A percentile compares a stretch with the other conserved stretches of the same genome.
Evolutionary conservation across 2,329 filamentous ascomycete species (phyloP).

Genomic region (Stagonosporopsis tanaceti): DNA sequence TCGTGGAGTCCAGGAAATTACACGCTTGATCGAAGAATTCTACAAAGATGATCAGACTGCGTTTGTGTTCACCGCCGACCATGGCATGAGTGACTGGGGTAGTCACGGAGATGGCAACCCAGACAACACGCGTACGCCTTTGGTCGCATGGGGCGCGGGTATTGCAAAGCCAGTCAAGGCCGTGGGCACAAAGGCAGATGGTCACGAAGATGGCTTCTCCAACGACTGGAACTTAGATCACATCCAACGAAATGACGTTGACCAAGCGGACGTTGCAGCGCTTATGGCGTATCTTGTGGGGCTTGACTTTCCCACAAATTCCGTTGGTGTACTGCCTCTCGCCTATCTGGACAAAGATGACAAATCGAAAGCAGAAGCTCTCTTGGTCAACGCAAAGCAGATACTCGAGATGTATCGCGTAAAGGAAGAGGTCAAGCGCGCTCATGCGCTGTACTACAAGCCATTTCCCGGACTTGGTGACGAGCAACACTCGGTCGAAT

Average conservation of each 20-base stretch:
- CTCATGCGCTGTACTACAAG: slow-evolving; percentile 76
- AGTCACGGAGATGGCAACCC: slow-evolving; percentile 98
- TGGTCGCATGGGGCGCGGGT: slow-evolving; percentile 93
- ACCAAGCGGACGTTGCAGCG: slow-evolving; percentile 91
- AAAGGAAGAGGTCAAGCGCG: slow-evolving; percentile 86
- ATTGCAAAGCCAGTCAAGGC: slow-evolving; percentile 75
- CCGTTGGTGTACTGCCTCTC: slow-evolving; percentile 89
- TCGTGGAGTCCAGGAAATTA: slow-evolving; percentile 84
- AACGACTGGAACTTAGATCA: slow-evolving; percentile 85
- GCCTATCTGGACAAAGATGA: slow-evolving; percentile 77
- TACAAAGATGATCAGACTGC: slow-evolving; percentile 85
- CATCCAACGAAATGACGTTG: slow-evolving; percentile 86
- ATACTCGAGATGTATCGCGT: slow-evolving; percentile 97
- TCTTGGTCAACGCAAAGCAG: slow-evolving; percentile 81
- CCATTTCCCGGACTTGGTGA: slow-evolving; percentile 76
- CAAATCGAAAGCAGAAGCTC: slow-evolving; percentile 82
- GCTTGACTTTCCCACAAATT: slow-evolving; percentile 91
- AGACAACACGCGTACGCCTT: slow-evolving; percentile 92
- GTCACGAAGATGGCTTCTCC: slow-evolving; percentile 88
- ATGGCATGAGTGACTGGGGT: slow-evolving; percentile 99
- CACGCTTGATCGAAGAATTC: slow-evolving; percentile 81
- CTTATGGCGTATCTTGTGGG: slow-evolving; percentile 94
- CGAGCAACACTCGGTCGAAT: slow-evolving; percentile 67
- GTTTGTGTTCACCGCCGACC: slow-evolving; percentile 96
- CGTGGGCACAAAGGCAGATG: slow-evolving; percentile 69